Percentiles rank a stretch among this genome's conserved stretches.
Evolutionary conservation across 352 stramenopile species (phyloP).

Genomic region (Globisporangium polare): DNA sequence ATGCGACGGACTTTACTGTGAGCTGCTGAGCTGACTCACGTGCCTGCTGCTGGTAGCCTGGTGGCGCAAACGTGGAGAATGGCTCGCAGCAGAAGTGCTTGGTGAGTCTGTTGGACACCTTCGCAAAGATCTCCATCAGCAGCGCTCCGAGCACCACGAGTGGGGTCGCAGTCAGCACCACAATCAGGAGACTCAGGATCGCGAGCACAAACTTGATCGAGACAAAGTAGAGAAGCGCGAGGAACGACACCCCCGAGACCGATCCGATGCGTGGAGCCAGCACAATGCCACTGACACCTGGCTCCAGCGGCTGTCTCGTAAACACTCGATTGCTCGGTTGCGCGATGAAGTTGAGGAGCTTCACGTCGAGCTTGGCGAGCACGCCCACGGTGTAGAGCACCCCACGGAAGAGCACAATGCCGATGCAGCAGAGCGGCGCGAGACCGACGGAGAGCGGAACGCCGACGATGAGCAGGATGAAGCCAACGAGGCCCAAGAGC

Average conservation of each 20-base stretch:
- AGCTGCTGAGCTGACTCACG: too few species aligned
- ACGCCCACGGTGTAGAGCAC: slow-evolving; percentile 41
- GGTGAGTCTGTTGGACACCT: not conserved
- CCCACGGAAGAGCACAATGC: slow-evolving; percentile 51
- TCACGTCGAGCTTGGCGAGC: slow-evolving; percentile 53
- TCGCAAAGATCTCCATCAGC: not conserved
- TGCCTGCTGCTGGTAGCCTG: not conserved
- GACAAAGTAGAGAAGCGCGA: not conserved
- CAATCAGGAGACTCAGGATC: not conserved
- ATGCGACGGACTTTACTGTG: not conserved
- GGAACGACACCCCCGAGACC: not conserved
- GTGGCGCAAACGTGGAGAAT: not conserved
- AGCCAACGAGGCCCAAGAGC: slow-evolving; percentile 48
- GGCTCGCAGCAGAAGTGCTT: not conserved
- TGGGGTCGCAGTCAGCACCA: not conserved
- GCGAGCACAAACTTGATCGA: not conserved
- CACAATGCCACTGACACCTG: not conserved
- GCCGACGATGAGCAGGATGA: slow-evolving; percentile 39
- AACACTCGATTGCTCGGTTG: not conserved
- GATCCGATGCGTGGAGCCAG: not conserved
- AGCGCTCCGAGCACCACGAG: not conserved
- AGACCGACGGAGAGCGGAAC: slow-evolving; percentile 32
- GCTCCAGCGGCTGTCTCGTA: not conserved
- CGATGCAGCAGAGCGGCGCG: slow-evolving; percentile 50
- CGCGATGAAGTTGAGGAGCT: slow-evolving; percentile 21